These are phyloP conservation scores for Gonium pectorale DNA, from an alignment of 139 green algal genomes.

Conservation along the genomic window DNA sequence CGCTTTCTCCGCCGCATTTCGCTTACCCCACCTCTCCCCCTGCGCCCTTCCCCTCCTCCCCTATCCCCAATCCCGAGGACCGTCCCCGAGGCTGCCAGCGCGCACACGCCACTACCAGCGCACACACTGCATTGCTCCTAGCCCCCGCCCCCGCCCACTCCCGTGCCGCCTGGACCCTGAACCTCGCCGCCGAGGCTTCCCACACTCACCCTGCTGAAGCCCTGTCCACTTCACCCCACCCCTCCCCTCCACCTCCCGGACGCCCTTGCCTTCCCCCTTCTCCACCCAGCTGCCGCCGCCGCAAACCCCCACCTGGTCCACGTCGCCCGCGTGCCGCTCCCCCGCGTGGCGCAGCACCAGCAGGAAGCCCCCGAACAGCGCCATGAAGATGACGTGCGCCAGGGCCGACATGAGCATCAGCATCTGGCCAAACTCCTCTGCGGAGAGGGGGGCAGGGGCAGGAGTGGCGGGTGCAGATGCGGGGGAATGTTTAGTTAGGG, in stretches of 20 bases:
- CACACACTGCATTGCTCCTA: too few relatives aligned
- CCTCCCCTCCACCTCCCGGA: neutral
- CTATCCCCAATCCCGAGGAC: too few relatives aligned
- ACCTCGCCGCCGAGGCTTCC: too few relatives aligned
- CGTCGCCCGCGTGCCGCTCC: neutral
- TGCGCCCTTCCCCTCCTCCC: too few relatives aligned
- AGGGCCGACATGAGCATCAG: conserved; percentile 45
- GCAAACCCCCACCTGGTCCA: neutral
- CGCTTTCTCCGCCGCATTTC: too few relatives aligned
- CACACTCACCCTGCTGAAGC: neutral
- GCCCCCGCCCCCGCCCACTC: too few relatives aligned
- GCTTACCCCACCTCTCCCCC: neutral
- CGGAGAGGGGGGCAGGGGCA: neutral
- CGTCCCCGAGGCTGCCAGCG: too few relatives aligned
- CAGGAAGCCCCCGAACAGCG: conserved; percentile 41
- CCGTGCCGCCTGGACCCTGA: neutral
- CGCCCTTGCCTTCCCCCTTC: too few relatives aligned
- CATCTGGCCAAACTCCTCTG: conserved; percentile 45
- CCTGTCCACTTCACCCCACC: neutral
- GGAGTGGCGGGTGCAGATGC: neutral
- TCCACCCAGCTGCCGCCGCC: too few relatives aligned
- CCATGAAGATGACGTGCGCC: conserved; percentile 42
- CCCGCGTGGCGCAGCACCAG: conserved; percentile 20
- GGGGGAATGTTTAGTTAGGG: neutral
- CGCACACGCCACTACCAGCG: too few relatives aligned